Conservation (phyloP, 768 basidiomycete species). For the Sutorius australiensis region DNA sequence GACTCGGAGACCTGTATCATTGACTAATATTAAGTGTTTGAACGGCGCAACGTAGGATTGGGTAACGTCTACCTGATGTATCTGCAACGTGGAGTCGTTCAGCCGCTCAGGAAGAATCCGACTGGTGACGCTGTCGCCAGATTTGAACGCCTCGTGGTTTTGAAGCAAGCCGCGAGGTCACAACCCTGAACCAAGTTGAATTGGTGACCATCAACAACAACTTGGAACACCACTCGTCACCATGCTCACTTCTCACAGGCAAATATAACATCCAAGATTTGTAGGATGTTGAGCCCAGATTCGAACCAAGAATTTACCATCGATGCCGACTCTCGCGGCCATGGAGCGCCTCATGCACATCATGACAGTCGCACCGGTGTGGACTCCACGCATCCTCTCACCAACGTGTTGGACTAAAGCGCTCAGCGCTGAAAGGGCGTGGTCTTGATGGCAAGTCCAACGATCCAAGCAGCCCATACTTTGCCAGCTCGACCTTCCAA, state of each 20-base stretch:
- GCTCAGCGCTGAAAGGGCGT: neutral
- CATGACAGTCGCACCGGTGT: neutral
- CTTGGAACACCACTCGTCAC: neutral
- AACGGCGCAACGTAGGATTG: conserved; percentile 2
- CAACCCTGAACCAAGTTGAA: neutral
- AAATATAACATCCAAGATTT: neutral
- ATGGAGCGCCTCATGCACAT: neutral
- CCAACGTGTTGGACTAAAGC: conserved; percentile 13
- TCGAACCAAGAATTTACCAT: neutral
- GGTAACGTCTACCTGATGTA: conserved; percentile 5
- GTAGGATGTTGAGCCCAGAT: neutral
- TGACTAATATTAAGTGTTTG: conserved; percentile 2
- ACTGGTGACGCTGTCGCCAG: neutral
- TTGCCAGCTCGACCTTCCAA: neutral
- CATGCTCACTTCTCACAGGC: too few species aligned
- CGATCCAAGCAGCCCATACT: neutral
- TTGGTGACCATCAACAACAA: neutral
- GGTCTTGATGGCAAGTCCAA: neutral
- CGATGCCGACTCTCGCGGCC: neutral
- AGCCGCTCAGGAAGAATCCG: conserved; percentile 1
- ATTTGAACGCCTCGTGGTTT: conserved; percentile 23
- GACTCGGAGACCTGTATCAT: neutral
- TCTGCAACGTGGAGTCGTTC: conserved; percentile 15
- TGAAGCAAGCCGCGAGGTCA: conserved; percentile 16
- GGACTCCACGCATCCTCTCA: neutral